Percentiles rank a stretch among this genome's conserved stretches.
These are phyloP conservation scores for Trichosphaerium sp. DNA, from an alignment of 78 protist genomes.

Conservation along the genomic window DNA sequence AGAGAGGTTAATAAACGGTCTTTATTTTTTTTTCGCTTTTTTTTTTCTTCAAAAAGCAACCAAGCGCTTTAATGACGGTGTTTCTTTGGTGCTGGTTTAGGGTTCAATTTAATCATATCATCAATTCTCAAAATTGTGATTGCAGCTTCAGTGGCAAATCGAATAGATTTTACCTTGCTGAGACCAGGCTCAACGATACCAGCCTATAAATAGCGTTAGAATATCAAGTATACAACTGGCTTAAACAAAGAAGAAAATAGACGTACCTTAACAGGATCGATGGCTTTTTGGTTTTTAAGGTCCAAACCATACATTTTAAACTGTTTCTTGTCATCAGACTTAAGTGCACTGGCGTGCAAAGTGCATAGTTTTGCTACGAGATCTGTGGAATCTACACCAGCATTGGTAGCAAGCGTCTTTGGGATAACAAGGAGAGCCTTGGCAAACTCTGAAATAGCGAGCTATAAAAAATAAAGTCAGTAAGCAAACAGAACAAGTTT, in stretches of 20 bases:
- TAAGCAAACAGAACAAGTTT: slow-evolving; percentile 1
- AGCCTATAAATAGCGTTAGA: slow-evolving; percentile 79
- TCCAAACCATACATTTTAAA: slow-evolving; percentile 69
- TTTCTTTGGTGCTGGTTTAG: too few relatives aligned
- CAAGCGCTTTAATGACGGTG: too few relatives aligned
- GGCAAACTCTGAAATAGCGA: slow-evolving; percentile 97
- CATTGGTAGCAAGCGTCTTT: slow-evolving; percentile 90
- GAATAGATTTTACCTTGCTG: slow-evolving; percentile 83
- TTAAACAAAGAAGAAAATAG: too few relatives aligned
- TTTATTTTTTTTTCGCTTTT: too few relatives aligned
- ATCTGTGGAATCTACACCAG: slow-evolving; percentile 97
- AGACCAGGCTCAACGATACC: slow-evolving; percentile 99
- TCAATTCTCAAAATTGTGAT: slow-evolving; percentile 93
- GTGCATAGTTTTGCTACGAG: slow-evolving; percentile 91
- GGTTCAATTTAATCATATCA: slow-evolving; percentile 79
- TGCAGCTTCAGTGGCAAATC: slow-evolving; percentile 99
- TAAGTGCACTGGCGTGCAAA: slow-evolving; percentile 81
- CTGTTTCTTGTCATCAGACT: slow-evolving; percentile 37
- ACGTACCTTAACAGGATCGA: too few relatives aligned
- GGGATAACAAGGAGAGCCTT: slow-evolving; percentile 96
- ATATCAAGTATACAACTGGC: too few relatives aligned
- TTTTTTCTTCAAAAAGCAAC: too few relatives aligned
- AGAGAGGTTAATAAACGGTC: too few relatives aligned
- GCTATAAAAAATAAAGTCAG: slow-evolving; percentile 32
- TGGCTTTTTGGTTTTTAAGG: slow-evolving; percentile 50